Base-by-base conservation (phyloP, 306 rosid genomes). In the Morella rubra region DNA sequence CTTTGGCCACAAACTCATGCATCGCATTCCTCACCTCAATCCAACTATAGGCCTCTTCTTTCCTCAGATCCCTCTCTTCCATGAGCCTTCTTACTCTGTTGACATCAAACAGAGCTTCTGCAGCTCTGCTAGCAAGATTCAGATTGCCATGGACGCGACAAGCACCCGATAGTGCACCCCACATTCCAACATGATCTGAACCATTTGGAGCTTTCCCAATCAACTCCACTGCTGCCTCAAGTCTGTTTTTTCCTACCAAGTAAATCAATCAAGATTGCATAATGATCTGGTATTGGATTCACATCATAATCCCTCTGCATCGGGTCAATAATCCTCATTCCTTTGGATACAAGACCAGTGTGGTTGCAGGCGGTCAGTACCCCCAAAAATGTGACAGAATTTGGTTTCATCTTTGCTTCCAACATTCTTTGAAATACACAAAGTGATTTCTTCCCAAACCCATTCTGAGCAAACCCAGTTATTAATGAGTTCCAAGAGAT, bases 151-250 rank as follows among this genome's bases (percentile, higher is more conserved):
- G 92, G 64, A 87, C 84, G 44, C 88, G 67, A 84, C 90, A 86
- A 74, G 88, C 85, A 45, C 89, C 88, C 80, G 87, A 76, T 8
- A 90, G 45, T 40, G 95, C 91, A 40, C 95, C 95, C 95, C 90
- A 90, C 49, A 84, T 78, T 12, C 84, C 89, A 6, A 81, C 56
- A 69, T 88, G 88, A 71, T 84, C 75, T 42, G 74, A 79, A 70
- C 80, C 82, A 76, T 46, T 32, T 22, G 85, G 82, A 37, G 80
- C 85, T 49, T 81, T 83, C 79, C 82, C 76, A 61, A 88, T 81
- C 62, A 84, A 81, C 76, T 84, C 81, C 80, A 84, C 19, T 6
- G 87, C 87, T 79, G 86, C 87, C 19, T 81, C 32, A 49, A 90
- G 83, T 68, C 82, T 84, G 71, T 85, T 90, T 81, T 46, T 90